Evolutionary conservation across 1,284 basidiomycete species (phyloP), one percentile per base, ranked within the genome.

Genomic region (Cryptococcus floricola): DNA sequence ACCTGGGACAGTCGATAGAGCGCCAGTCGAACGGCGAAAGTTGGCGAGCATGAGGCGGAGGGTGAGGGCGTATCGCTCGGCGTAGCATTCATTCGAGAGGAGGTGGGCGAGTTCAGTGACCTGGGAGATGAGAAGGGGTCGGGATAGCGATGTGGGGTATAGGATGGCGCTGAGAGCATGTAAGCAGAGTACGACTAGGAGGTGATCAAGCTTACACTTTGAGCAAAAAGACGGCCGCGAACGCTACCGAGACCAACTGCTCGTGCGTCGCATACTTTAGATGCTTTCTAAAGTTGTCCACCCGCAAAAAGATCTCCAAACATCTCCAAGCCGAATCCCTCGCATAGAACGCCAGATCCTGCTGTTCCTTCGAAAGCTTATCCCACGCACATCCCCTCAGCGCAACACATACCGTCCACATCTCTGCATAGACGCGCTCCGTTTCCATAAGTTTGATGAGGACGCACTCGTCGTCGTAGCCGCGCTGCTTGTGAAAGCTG

Each of bases 351-450:
- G 92, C 92, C 44, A 96, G 82, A 72, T 95, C 91, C 37, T 89
- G 85, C 72, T 95, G 92, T 70, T 94, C 92, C 57, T 89, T 89
- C 1, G 89, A 60, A 18, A 75, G 61, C 66, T 91, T 93, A 68
- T 95, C 91, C 88, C 91, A 95, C 10, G 88, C 85, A 41, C 87
- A 88, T 6, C 92, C 92, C 54, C 92, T 84, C 39, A 96, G 80
- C 9, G 91, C 91, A 5, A 94, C 88, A 69, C 92, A 95, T 31
- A 92, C 87, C 37, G 94, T 84, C 91, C 92, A 96, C 5, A 96
- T 80, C 73, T 95, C 91, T 28, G 91, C 89, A 69, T 93, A 91
- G 67, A 92, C 86, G 57, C 94, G 80, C 68, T 96, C 92, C 8
- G 88, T 88, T 2, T 86, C 85, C 37, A 95, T 83, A 45, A 94